Evolutionary conservation across 78 protist genomes (phyloP).

Genomic region (Speleostelium caveatum): DNA sequence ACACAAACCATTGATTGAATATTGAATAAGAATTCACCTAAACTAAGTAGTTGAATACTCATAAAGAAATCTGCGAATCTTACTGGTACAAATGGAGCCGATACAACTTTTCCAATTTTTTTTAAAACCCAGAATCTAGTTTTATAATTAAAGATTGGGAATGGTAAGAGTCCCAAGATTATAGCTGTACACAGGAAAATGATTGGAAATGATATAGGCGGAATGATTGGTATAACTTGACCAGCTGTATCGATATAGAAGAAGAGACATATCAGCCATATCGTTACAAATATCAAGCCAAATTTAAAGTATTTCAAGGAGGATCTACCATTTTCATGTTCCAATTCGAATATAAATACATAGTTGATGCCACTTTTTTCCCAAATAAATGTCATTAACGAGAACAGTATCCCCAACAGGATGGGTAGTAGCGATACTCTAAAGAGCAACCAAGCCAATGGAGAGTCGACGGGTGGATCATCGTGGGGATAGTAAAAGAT

Average conservation of each 20-base stretch:
- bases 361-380: constrained; percentile 43
- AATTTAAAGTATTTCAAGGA: constrained; percentile 23
- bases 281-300: constrained; percentile 6
- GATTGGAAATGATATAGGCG: constrained; percentile 23
- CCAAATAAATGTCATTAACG: constrained; percentile 32
- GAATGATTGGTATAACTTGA: neutral
- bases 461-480: constrained; percentile 33
- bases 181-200: constrained; percentile 9
- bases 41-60: constrained; percentile 45
- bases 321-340: constrained; percentile 53
- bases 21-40: constrained; percentile 59
- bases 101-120: constrained; percentile 37
- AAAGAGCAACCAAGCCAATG: constrained; percentile 72
- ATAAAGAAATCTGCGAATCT: constrained; percentile 62
- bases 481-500: constrained; percentile 36
- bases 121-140: constrained; percentile 65
- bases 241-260: constrained; percentile 40
- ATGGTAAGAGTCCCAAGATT: constrained; percentile 9
- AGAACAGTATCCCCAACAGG: constrained; percentile 33
- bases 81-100: constrained; percentile 69
- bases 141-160: constrained; percentile 35
- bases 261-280: constrained; percentile 52
- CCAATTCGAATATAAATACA: constrained; percentile 60
- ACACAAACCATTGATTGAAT: constrained; percentile 78
- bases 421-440: constrained; percentile 34